Evolutionary conservation across 139 green algal genomes (phyloP), one percentile per base, ranked within the genome.

Genomic region (Zygnema cylindricum): DNA sequence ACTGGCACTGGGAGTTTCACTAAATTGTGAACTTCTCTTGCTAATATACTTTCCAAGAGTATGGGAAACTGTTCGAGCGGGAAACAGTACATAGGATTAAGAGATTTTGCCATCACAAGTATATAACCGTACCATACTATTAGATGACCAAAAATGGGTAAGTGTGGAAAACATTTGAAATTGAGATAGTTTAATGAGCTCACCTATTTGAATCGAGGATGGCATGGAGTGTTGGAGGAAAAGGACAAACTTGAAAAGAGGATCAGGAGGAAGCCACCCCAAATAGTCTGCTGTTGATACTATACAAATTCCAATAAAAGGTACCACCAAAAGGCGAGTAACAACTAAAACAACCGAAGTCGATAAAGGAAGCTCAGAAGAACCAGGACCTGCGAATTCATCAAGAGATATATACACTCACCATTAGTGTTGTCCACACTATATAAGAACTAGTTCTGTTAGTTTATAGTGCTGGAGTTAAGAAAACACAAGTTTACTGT

Each of bases 191-290:
- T n/a, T n/a, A n/a, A n/a, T 43, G 36, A 63, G 33, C 81, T 55
- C 43, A 81, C 82, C 82, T 38, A 88, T 43, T 84, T 88, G 82
- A 43, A 88, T 88, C 55, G 82, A 88, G 2, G 82, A 82, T 32
- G 82, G 82, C 82, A 88, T 88, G 35, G 82, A n/a, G 43, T 88
- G 82, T 22, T 88, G 82, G 11, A 88, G 30, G 38, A 88, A 33
- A 3, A 88, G 82, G 2, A 88, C 57, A 21, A 82, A 88, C 41
- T n/a, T 2, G 55, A 82, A 81, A n/a, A 88, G 43, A 22, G 77
- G 77, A 55, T 88, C 35, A 11, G 57, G 55, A 30, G 57, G 82
- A 2, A 88, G 55, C 55, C n/a, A 82, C 1, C 82, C 82, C 30
- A 88, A 21, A 32, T 84, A 32, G 55, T 88, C 57, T 3, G 82